These are phyloP conservation scores for Colletotrichum echinochloae DNA, from an alignment of 2,329 filamentous ascomycete species.

Conservation along the genomic window DNA sequence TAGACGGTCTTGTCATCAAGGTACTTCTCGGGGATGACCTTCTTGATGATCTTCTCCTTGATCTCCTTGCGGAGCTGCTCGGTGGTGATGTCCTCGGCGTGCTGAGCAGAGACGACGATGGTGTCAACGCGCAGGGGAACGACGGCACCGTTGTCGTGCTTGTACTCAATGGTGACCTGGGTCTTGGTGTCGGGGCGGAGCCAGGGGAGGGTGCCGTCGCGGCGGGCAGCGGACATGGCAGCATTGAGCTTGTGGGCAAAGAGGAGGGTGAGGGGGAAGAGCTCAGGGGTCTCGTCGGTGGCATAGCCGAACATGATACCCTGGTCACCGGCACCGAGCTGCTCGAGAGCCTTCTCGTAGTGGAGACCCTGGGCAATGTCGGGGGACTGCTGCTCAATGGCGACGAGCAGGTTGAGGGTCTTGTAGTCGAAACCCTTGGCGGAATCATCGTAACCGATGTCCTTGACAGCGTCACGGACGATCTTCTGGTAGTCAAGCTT, in stretches of 20 bases:
- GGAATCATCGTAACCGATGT: conserved; percentile 98
- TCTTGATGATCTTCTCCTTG: conserved; percentile 96
- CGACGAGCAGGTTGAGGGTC: conserved; percentile 97
- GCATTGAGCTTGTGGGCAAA: conserved; percentile 97
- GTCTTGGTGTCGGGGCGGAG: conserved; percentile 99
- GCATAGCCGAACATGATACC: conserved; percentile 99
- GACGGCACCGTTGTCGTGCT: conserved; percentile 94
- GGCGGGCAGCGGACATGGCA: conserved; percentile 91
- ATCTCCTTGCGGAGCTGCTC: conserved; percentile 95
- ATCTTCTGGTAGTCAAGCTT: conserved; percentile 97
- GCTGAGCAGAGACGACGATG: conserved; percentile 95
- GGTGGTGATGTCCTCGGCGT: conserved; percentile 87
- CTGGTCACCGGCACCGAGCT: conserved; percentile 98
- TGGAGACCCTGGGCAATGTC: conserved; percentile 99
- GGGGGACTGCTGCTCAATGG: conserved; percentile 98
- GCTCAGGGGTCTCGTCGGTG: conserved; percentile 98
- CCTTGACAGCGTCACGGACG: conserved; percentile 94
- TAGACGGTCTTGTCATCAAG: conserved; percentile 94
- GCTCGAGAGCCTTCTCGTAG: conserved; percentile 97
- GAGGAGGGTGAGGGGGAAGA: conserved; percentile 92
- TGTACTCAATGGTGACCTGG: conserved; percentile 98
- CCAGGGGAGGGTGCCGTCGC: conserved; percentile 90
- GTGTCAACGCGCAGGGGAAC: conserved; percentile 94
- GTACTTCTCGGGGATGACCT: conserved; percentile 91
- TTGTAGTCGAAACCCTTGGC: conserved; percentile 99